Evolutionary conservation across 192 early-diverging fungal genomes (phyloP).

Genomic region (Entomortierella chlamydospora): DNA sequence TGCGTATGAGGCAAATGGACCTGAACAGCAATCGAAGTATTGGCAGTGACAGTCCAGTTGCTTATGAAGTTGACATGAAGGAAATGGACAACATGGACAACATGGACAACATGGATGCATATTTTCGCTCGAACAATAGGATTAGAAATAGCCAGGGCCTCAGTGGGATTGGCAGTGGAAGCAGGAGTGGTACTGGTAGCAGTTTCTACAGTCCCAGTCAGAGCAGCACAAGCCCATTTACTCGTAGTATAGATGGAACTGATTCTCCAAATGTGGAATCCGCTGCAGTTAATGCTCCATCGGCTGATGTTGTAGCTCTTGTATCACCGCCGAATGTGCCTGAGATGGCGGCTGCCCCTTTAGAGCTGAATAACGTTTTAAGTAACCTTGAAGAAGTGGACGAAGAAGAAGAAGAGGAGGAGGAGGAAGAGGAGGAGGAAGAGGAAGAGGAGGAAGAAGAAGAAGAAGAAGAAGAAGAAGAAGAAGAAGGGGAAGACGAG

Average conservation of each 20-base stretch:
- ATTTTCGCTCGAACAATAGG: neutral
- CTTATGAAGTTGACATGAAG: neutral
- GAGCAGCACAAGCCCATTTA: neutral
- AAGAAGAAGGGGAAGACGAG: too few species aligned
- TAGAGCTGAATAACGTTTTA: conserved; percentile 7
- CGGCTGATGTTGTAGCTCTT: neutral
- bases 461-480: too few species aligned
- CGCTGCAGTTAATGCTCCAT: neutral
- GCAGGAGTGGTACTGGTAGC: conserved; percentile 10
- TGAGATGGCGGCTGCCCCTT: neutral
- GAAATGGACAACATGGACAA: conserved; percentile 6
- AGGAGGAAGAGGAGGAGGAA: neutral
- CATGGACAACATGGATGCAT: too few species aligned
- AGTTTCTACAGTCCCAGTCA: conserved; percentile 9
- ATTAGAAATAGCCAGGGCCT: neutral
- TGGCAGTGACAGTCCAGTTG: neutral
- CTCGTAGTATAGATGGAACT: conserved; percentile 1
- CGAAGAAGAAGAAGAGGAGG: conserved; percentile 14
- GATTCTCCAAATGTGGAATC: conserved; percentile 5
- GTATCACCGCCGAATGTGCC: neutral
- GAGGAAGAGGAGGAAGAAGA: neutral
- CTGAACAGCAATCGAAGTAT: neutral
- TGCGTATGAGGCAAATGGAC: conserved; percentile 8
- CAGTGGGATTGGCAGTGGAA: neutral
- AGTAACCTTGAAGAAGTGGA: conserved; percentile 34